These are phyloP conservation scores for Ceratocystis variospora DNA, from an alignment of 2,329 filamentous ascomycete species.

Conservation along the genomic window DNA sequence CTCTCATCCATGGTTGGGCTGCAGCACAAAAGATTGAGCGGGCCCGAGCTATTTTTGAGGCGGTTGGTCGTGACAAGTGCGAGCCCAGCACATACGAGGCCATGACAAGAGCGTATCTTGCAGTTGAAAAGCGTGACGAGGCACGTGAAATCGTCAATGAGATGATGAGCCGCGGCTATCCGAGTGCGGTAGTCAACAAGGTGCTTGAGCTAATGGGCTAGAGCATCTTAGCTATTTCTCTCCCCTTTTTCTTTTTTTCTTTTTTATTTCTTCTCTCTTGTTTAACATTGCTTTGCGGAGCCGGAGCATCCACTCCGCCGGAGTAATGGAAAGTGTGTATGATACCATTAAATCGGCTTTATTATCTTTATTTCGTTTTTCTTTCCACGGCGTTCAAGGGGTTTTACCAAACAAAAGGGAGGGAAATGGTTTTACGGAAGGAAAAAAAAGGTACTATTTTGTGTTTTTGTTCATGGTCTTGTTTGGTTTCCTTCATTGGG, in stretches of 20 bases:
- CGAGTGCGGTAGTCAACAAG: slow-evolving; percentile 81
- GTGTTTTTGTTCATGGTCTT: slow-evolving; percentile 8
- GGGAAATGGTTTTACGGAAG: slow-evolving; percentile 13
- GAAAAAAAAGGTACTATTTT: slow-evolving; percentile 15
- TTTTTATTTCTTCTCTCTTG: slow-evolving; percentile 3
- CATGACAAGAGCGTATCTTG: slow-evolving; percentile 87
- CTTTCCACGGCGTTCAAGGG: slow-evolving; percentile 15
- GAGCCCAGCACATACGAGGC: slow-evolving; percentile 98
- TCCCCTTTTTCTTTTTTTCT: neutral
- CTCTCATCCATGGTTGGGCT: slow-evolving; percentile 93
- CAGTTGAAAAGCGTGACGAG: slow-evolving; percentile 62
- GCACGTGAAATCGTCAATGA: slow-evolving; percentile 74
- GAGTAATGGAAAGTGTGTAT: neutral
- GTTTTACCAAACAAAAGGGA: slow-evolving; percentile 15
- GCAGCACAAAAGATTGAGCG: slow-evolving; percentile 66
- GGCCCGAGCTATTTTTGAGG: slow-evolving; percentile 64
- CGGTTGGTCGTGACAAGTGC: slow-evolving; percentile 62
- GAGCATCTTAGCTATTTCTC: neutral
- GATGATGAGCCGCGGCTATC: slow-evolving; percentile 83
- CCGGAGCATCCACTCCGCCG: neutral
- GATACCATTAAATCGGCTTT: slow-evolving; percentile 12
- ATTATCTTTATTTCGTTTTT: slow-evolving; percentile 10
- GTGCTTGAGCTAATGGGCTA: slow-evolving; percentile 71
- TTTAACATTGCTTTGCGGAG: neutral
- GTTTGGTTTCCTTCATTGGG: neutral